These are phyloP conservation scores for Gigaspora rosea DNA, from an alignment of 192 early-diverging fungal genomes.

Conservation along the genomic window DNA sequence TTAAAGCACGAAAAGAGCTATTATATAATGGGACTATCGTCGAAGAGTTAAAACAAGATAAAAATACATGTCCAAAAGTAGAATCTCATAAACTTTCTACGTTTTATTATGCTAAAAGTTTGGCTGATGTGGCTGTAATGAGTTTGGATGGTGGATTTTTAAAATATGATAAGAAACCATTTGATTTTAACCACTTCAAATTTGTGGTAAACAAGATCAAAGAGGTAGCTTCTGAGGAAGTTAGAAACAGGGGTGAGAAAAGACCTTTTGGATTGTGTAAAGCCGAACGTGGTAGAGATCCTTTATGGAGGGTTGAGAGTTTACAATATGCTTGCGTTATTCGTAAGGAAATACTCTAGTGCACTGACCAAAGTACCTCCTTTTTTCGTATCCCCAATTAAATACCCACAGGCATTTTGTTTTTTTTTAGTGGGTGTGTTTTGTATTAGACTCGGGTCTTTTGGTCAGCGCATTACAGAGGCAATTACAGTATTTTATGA, in stretches of 20 bases:
- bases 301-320: neutral
- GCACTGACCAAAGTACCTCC: no score
- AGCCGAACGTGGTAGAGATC: neutral
- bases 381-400: no score
- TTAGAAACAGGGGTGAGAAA: neutral
- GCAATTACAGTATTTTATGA: no score
- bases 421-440: no score
- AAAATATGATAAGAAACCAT: neutral
- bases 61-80: neutral
- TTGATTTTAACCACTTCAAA: neutral
- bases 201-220: neutral
- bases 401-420: no score
- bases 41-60: neutral
- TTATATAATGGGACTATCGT: neutral
- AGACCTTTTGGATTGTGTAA: neutral
- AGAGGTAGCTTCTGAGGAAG: neutral
- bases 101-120: neutral
- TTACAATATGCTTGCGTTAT: neutral
- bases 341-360: neutral
- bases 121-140: neutral
- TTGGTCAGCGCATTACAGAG: no score
- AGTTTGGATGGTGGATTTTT: neutral
- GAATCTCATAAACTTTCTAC: neutral
- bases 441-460: no score
- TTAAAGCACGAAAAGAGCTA: neutral